Percentiles rank a stretch among this genome's conserved stretches.
phyloP scores from a whole-genome alignment of 1,139 yeast genomes.

The Hyphopichia burtonii region DNA sequence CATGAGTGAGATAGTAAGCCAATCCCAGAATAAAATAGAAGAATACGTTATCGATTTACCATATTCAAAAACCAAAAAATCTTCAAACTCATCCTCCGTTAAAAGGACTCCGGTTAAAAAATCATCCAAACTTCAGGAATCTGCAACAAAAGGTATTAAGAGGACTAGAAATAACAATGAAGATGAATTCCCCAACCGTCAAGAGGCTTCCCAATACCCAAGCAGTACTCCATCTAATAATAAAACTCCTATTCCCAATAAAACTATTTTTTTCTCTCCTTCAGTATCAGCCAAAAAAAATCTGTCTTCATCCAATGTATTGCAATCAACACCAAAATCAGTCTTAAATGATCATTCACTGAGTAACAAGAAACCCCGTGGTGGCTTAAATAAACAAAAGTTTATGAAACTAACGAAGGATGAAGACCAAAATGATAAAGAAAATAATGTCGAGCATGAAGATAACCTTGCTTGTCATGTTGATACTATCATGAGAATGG shows the following conservation, averaged over 20 bases:
- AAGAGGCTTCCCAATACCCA: not conserved
- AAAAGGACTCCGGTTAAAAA: constrained; percentile 1
- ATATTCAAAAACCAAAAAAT: constrained; percentile 1
- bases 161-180: constrained; percentile 8
- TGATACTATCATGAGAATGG: constrained; percentile 48
- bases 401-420: not conserved
- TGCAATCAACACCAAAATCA: constrained; percentile 27
- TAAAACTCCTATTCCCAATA: constrained; percentile 31
- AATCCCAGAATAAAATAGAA: constrained; percentile 18
- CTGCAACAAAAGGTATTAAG: constrained; percentile 9
- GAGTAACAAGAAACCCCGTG: constrained; percentile 1
- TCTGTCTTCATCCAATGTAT: constrained; percentile 8
- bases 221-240: constrained; percentile 3
- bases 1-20: constrained; percentile 24
- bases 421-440: not conserved
- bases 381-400: constrained; percentile 1
- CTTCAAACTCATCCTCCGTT: not conserved
- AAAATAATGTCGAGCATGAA: constrained; percentile 6
- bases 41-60: constrained; percentile 21
- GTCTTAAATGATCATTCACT: constrained; percentile 14
- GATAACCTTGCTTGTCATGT: constrained; percentile 51
- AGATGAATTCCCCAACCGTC: constrained; percentile 3
- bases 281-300: constrained; percentile 22
- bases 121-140: constrained; percentile 2
- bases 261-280: constrained; percentile 33